phyloP scores from a whole-genome alignment of 495 filamentous ascomycete species.

The Usnea hakonensis region DNA sequence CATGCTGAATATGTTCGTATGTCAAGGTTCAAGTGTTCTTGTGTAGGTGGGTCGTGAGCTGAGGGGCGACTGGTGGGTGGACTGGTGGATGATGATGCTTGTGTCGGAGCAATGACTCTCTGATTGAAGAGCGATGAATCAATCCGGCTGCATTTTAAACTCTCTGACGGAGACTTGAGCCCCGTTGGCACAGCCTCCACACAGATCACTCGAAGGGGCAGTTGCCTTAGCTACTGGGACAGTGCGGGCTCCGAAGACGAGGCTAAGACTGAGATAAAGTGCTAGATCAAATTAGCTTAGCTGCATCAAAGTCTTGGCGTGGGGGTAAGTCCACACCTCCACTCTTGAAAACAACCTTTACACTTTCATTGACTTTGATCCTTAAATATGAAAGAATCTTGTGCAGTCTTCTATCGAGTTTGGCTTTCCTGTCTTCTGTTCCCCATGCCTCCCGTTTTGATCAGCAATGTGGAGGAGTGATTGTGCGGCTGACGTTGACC shows the following conservation, averaged over 20 bases:
- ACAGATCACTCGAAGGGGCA: neutral
- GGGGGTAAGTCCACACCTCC: neutral
- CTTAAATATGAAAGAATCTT: too few species aligned
- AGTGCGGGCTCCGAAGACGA: neutral
- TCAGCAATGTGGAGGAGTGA: neutral
- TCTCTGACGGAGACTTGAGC: neutral
- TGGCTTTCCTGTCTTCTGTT: neutral
- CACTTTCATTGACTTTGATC: too few species aligned
- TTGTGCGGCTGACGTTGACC: neutral
- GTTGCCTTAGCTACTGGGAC: neutral
- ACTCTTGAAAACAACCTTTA: too few species aligned
- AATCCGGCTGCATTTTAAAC: neutral
- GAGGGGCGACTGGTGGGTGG: neutral
- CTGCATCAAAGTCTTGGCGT: neutral
- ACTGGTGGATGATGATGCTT: neutral
- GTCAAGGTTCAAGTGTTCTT: neutral
- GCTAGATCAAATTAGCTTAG: neutral
- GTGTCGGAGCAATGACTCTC: too few species aligned
- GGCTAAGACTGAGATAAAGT: neutral
- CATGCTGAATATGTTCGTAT: neutral
- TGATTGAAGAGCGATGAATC: neutral
- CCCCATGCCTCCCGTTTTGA: neutral
- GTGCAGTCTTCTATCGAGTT: neutral
- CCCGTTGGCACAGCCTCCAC: neutral
- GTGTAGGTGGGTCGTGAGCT: neutral